Percentiles rank a stretch among this genome's conserved stretches.
These are phyloP conservation scores for Tolypocladium album DNA, from an alignment of 2,329 filamentous ascomycete species.

Conservation along the genomic window DNA sequence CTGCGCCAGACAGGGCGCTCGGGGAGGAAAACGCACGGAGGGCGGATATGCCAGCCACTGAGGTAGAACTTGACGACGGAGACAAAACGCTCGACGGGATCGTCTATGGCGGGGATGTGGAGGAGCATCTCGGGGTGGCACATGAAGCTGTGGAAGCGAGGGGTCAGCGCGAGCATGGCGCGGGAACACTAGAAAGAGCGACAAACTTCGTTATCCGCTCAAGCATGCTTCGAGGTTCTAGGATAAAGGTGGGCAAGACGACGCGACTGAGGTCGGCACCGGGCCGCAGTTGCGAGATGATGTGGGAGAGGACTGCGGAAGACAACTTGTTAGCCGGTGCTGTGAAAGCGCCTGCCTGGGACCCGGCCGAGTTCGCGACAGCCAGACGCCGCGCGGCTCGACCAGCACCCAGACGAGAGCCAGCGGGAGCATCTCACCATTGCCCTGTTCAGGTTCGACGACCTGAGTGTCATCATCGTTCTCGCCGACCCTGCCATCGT, in stretches of 20 bases:
- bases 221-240: conserved; percentile 95
- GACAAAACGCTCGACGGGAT: conserved; percentile 81
- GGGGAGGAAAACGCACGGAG: conserved; percentile 54
- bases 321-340: neutral
- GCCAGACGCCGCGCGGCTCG: neutral
- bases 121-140: conserved; percentile 94
- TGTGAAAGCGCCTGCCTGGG: conserved; percentile 1
- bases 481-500: conserved; percentile 36
- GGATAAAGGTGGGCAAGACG: conserved; percentile 91
- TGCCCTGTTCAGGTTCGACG: conserved; percentile 87
- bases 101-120: conserved; percentile 75
- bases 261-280: conserved; percentile 92
- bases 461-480: conserved; percentile 63
- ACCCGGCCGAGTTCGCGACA: conserved; percentile 1
- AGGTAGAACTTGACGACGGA: conserved; percentile 97
- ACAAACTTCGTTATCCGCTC: conserved; percentile 95
- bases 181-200: neutral
- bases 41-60: conserved; percentile 97
- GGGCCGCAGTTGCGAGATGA: conserved; percentile 92
- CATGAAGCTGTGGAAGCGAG: conserved; percentile 67
- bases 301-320: conserved; percentile 73
- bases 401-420: neutral
- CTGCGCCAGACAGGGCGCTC: neutral
- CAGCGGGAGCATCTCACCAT: conserved; percentile 48
- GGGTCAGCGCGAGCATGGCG: conserved; percentile 3